These are phyloP conservation scores for Colletotrichum lupini DNA, from an alignment of 2,329 filamentous ascomycete species.

Conservation along the genomic window DNA sequence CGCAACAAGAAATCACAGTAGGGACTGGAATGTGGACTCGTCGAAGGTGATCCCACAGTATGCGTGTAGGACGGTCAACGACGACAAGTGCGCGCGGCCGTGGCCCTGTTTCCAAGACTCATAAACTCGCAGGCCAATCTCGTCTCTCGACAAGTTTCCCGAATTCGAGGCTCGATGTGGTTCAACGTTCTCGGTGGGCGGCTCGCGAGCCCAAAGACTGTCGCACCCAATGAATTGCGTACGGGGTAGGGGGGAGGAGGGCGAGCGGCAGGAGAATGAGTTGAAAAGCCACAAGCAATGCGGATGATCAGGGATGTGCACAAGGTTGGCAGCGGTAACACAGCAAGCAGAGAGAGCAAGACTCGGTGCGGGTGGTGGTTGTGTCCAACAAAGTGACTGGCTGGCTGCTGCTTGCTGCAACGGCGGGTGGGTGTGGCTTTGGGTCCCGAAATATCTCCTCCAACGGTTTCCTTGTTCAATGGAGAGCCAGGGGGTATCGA, in stretches of 20 bases:
- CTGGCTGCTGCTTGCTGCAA: background rate
- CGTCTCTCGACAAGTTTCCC: slow-evolving; percentile 17
- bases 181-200: slow-evolving; percentile 5
- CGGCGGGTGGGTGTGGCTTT: background rate
- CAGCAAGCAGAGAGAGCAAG: slow-evolving; percentile 3
- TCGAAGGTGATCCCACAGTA: background rate
- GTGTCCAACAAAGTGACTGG: slow-evolving; percentile 15
- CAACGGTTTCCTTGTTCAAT: slow-evolving; percentile 29
- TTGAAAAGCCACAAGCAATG: slow-evolving; percentile 22
- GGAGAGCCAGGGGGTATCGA: slow-evolving; percentile 14
- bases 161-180: background rate
- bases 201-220: slow-evolving; percentile 17
- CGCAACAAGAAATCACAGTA: background rate
- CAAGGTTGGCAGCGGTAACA: slow-evolving; percentile 32
- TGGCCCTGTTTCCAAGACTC: slow-evolving; percentile 8
- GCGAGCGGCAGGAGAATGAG: slow-evolving; percentile 14
- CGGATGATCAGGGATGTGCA: slow-evolving; percentile 32
- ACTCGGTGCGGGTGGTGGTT: background rate
- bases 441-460: slow-evolving; percentile 22
- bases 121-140: slow-evolving; percentile 30
- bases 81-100: slow-evolving; percentile 15
- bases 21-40: slow-evolving; percentile 33
- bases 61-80: slow-evolving; percentile 29
- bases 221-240: slow-evolving; percentile 17
- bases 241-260: slow-evolving; percentile 6